Base-by-base conservation (phyloP, 1,284 basidiomycete species). In the Singerocomus rubriflavus region DNA sequence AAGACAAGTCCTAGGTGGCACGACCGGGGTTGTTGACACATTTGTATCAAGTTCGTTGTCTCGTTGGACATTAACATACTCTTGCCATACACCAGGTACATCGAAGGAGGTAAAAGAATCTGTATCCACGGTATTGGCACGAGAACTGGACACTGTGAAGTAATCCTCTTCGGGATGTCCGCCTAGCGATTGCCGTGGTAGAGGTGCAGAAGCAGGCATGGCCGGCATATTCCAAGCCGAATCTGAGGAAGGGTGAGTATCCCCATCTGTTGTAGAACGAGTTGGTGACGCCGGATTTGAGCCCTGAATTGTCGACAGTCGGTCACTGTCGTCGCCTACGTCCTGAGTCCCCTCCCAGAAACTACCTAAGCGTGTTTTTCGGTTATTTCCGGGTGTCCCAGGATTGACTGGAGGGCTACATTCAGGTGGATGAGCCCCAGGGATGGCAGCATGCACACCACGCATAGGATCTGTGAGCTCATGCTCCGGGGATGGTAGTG, bases 401-500 rank as follows among this genome's bases (percentile, higher is more conserved):
- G 68, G 61, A 40, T 69, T 63, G 16, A 59, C 48, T 57, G 61
- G 47, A 56, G 66, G 60, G 36, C 54, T 60, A 25, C 57, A 58
- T n/a, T 71, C 68, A 6, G 65, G 57, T 3, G 77, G 71, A 62
- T 84, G 78, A 4, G 78, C 76, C n/a, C 84, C 80, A 4, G 85
- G 85, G 38, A 88, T 78, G 4, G 80, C 73, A n/a, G 87, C 76
- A 14, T 75, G 81, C 5, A 84, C 76, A 8, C 82, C 79, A 16
- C 87, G 81, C 81, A 93, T 84, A 0, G 91, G 91, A 65, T 93
- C 91, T 7, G 84, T 84, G 29, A 94, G 76, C 62, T 94, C 91
- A 59, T 88, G 84, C 64, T 94, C 92, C 0, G 92, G 92, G 30
- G 87, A 91, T 3, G 92, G 92, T 1, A 93, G 74, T 0, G 87